Base-by-base conservation (phyloP, 805 yeast genomes). In the Candida germanica region DNA sequence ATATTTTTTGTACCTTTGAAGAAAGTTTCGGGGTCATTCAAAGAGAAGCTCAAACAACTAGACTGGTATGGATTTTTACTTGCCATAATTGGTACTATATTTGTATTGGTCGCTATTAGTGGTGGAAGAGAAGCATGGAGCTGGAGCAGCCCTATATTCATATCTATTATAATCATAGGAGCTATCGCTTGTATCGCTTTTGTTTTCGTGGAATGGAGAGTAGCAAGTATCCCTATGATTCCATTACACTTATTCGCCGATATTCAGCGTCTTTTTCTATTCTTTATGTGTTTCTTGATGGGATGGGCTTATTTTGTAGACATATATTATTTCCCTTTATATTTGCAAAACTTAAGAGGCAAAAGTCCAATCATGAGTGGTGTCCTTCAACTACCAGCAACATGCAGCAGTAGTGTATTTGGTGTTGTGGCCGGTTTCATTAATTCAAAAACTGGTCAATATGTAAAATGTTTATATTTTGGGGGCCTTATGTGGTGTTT, bases 61-160 rank as follows among this genome's bases (percentile, higher is more conserved):
- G 87, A 80, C 53, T 74, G 69, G 45, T 43, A 56, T 4, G 87
- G 87, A 0, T 65, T 75, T 31, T 39, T 71, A 16, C 53, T 71
- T 9, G 57, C 75, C 17, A 59, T 78, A 3, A 61, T 75, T 1
- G 71, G 73, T 0, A 60, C 69, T 14, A 70, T 77, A 0, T 54
- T 79, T 5, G 48, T 79, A n/a, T 61, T 79, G 32, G 65, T 79
- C 9, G 80, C 82, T 2, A 53, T 78, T 17, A 68, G 72, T 42
- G 80, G 81, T 12, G 87, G 87, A 23, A 87, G 87, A 3, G 59
- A 71, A 11, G 59, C 71, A 6, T 79, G 68, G 50, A 50, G 63
- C 0, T 83, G 88, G 88, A 48, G 66, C 43, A 71, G 67, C 34
- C 39, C 67, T 2, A 33, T 59, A 5, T 62, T 64, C 6, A 65